These are phyloP conservation scores for Phaeosphaeria sp. DNA, from an alignment of 2,329 filamentous ascomycete species.

Conservation along the genomic window DNA sequence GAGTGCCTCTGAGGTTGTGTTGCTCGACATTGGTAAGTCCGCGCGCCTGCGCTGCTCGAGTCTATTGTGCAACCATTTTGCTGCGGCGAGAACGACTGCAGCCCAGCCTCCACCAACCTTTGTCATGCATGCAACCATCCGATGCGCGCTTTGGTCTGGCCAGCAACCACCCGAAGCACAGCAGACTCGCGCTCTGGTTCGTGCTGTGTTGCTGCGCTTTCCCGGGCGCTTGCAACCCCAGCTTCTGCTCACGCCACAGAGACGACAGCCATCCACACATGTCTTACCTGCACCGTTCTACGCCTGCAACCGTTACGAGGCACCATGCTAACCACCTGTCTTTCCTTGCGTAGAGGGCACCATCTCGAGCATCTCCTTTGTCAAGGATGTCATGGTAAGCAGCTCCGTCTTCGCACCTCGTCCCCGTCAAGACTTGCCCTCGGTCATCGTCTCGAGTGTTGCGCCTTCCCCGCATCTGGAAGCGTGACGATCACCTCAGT, in stretches of 20 bases:
- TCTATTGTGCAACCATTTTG: conserved; percentile 12
- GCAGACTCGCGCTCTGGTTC: conserved; percentile 19
- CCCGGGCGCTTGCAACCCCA: conserved; percentile 33
- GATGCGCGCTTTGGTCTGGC: conserved; percentile 22
- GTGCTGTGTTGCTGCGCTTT: conserved; percentile 21
- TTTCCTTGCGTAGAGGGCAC: conserved; percentile 70
- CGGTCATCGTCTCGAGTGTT: conserved; percentile 25
- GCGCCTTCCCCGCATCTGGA: conserved; percentile 40
- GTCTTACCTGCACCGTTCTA: conserved; percentile 14
- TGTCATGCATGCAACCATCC: conserved; percentile 17
- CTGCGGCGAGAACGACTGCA: conserved; percentile 21
- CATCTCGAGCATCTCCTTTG: conserved; percentile 83
- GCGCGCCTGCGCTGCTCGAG: conserved; percentile 21
- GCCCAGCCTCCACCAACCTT: conserved; percentile 16
- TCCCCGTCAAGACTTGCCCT: conserved; percentile 16
- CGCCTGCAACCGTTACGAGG: conserved; percentile 24
- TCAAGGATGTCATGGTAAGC: conserved; percentile 82
- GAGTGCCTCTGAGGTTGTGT: conserved; percentile 54
- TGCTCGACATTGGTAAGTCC: conserved; percentile 66
- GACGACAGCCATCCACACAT: conserved; percentile 24
- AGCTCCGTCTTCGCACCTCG: conserved; percentile 10
- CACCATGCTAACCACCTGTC: conserved; percentile 33
- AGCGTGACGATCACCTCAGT: conserved; percentile 33
- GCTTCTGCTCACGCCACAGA: conserved; percentile 38
- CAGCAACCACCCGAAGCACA: conserved; percentile 22